phyloP scores from a whole-genome alignment of 139 green algal genomes.

The Closterium sp. region DNA sequence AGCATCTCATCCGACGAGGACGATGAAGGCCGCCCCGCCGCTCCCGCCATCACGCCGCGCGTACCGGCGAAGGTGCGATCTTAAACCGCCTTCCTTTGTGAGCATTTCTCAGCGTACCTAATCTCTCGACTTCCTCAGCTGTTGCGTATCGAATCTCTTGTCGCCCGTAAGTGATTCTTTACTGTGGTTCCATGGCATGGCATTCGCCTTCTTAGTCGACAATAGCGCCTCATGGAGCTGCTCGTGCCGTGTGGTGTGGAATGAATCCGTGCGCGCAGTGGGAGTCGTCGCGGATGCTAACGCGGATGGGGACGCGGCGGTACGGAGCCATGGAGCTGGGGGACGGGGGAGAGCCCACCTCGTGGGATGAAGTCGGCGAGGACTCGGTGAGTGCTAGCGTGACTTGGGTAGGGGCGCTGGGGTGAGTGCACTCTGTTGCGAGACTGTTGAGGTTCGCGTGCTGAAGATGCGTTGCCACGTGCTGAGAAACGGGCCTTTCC shows the following conservation, averaged over 20 bases:
- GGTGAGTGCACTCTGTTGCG: background rate
- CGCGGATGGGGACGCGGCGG: background rate
- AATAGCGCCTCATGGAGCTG: background rate
- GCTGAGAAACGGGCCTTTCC: too few species aligned
- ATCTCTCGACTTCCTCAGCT: too few species aligned
- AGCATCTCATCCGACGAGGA: slow-evolving; percentile 5
- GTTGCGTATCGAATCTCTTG: too few species aligned
- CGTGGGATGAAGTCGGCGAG: background rate
- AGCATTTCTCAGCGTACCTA: too few species aligned
- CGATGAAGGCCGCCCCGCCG: background rate
- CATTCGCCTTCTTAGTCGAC: background rate
- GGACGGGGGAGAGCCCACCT: background rate
- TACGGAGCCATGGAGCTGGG: background rate
- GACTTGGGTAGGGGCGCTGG: background rate
- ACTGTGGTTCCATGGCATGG: background rate
- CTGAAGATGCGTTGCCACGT: too few species aligned
- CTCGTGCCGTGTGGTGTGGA: background rate
- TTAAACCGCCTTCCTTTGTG: background rate
- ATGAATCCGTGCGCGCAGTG: background rate
- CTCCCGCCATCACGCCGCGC: background rate
- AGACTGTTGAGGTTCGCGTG: background rate
- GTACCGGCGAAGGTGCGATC: background rate
- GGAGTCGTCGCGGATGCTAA: background rate
- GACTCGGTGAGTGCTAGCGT: background rate
- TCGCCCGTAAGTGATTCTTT: too few species aligned